phyloP scores from a whole-genome alignment of 2,329 filamentous ascomycete species.

The Metarhizium robertsii region DNA sequence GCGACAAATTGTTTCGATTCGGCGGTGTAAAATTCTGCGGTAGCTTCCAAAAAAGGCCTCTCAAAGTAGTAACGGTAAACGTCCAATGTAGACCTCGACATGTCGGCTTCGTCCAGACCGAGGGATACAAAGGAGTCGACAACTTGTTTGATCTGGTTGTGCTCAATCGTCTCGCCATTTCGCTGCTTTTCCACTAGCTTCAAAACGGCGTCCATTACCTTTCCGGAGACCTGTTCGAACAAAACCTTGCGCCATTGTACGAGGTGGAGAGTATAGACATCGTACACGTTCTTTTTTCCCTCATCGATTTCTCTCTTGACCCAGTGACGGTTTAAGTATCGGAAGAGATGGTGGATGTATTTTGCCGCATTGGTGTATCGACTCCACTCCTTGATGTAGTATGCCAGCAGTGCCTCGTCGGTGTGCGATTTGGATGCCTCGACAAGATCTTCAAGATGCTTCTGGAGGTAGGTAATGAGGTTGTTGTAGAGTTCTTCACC shows the following conservation, averaged over 20 bases:
- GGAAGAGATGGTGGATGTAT: slow-evolving; percentile 95
- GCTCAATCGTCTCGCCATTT: slow-evolving; percentile 95
- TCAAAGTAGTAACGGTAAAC: slow-evolving; percentile 93
- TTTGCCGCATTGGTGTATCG: slow-evolving; percentile 92
- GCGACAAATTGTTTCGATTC: slow-evolving; percentile 93
- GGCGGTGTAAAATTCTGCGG: slow-evolving; percentile 74
- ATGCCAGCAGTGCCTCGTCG: slow-evolving; percentile 81
- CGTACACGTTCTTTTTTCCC: slow-evolving; percentile 95
- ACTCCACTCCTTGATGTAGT: slow-evolving; percentile 96
- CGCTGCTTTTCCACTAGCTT: slow-evolving; percentile 95
- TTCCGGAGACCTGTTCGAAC: slow-evolving; percentile 72
- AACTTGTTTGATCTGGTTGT: slow-evolving; percentile 92
- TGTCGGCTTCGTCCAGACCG: slow-evolving; percentile 86
- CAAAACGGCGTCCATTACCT: slow-evolving; percentile 91
- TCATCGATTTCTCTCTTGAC: slow-evolving; percentile 98
- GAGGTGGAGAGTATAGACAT: slow-evolving; percentile 93
- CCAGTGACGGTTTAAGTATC: slow-evolving; percentile 96
- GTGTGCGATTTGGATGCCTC: slow-evolving; percentile 67
- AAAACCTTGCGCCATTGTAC: slow-evolving; percentile 93
- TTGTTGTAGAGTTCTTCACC: slow-evolving; percentile 95
- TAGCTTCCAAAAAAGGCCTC: slow-evolving; percentile 79
- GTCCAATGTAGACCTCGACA: slow-evolving; percentile 87
- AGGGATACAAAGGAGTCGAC: slow-evolving; percentile 95
- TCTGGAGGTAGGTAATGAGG: slow-evolving; percentile 73
- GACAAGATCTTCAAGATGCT: slow-evolving; percentile 65